These are phyloP conservation scores for Alectoria sarmentosa DNA, from an alignment of 495 filamentous ascomycete species.

Conservation along the genomic window DNA sequence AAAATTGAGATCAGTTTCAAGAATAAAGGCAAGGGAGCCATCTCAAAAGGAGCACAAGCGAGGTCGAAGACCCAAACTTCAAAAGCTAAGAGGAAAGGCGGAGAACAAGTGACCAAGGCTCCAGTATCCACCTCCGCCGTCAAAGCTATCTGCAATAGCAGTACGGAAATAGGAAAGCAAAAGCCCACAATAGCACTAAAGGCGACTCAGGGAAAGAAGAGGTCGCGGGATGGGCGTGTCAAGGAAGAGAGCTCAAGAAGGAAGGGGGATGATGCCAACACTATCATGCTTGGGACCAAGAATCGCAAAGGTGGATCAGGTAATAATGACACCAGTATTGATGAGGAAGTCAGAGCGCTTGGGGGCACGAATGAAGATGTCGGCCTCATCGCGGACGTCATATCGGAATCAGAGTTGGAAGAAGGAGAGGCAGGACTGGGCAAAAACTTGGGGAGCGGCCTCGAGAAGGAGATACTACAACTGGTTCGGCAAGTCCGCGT, in stretches of 20 bases:
- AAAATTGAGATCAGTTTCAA: constrained; percentile 23
- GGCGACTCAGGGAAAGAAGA: constrained; percentile 23
- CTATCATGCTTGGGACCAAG: constrained; percentile 6
- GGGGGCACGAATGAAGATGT: constrained; percentile 73
- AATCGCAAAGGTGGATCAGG: not conserved
- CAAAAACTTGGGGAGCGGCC: constrained; percentile 30
- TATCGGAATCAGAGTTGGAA: constrained; percentile 57
- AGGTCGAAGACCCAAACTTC: not conserved
- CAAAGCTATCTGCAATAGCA: not conserved
- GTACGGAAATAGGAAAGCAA: not conserved
- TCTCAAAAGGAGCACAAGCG: not conserved
- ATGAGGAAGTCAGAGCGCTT: constrained; percentile 62
- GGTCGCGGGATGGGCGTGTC: constrained; percentile 22
- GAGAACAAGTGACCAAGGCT: not conserved
- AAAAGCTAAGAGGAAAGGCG: not conserved
- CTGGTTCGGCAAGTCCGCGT: constrained; percentile 42
- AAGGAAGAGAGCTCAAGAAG: constrained; percentile 8
- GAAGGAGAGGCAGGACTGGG: constrained; percentile 29
- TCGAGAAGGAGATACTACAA: constrained; percentile 33
- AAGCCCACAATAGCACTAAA: not conserved
- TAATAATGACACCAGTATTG: not conserved
- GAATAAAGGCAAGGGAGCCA: not conserved
- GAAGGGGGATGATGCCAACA: not conserved
- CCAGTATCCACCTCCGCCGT: not conserved
- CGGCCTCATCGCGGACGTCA: constrained; percentile 53